Conservation (phyloP, 1,284 basidiomycete species). For the Grifola frondosa region DNA sequence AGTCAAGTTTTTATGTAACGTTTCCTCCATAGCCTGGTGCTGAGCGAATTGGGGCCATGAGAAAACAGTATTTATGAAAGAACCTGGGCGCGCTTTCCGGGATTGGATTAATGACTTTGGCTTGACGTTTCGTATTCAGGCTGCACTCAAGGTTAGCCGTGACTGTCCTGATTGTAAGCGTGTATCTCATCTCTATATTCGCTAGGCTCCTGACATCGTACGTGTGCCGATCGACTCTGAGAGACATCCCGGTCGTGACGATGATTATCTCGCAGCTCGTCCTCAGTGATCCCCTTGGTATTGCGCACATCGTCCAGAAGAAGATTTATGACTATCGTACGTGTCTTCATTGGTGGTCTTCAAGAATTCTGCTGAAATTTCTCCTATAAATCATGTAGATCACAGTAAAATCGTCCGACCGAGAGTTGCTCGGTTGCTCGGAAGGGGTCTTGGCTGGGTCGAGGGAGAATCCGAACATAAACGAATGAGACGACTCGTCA, state of each 20-base stretch:
- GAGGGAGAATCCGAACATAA: constrained; percentile 33
- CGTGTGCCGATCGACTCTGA: no score
- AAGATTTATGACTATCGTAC: constrained; percentile 27
- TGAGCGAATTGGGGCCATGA: constrained; percentile 11
- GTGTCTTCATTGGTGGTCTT: background rate
- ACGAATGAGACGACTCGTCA: constrained; percentile 27
- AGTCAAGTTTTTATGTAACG: no score
- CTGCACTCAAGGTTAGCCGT: constrained; percentile 12
- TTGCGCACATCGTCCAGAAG: constrained; percentile 28
- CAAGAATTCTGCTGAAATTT: background rate
- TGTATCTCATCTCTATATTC: no score
- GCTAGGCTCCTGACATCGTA: no score
- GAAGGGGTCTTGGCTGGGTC: constrained; percentile 32
- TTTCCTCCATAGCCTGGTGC: no score
- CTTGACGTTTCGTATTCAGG: constrained; percentile 16
- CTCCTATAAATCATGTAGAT: constrained; percentile 5
- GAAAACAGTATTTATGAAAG: constrained; percentile 6
- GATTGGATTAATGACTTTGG: constrained; percentile 11
- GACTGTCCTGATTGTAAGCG: no score
- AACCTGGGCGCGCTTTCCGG: constrained; percentile 11
- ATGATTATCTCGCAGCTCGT: constrained; percentile 31
- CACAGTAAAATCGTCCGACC: constrained; percentile 32
- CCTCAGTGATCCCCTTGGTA: constrained; percentile 25
- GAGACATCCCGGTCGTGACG: no score
- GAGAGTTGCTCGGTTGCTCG: constrained; percentile 31